Base-by-base conservation (phyloP, 805 yeast genomes). In the Metschnikowia gruessii region DNA sequence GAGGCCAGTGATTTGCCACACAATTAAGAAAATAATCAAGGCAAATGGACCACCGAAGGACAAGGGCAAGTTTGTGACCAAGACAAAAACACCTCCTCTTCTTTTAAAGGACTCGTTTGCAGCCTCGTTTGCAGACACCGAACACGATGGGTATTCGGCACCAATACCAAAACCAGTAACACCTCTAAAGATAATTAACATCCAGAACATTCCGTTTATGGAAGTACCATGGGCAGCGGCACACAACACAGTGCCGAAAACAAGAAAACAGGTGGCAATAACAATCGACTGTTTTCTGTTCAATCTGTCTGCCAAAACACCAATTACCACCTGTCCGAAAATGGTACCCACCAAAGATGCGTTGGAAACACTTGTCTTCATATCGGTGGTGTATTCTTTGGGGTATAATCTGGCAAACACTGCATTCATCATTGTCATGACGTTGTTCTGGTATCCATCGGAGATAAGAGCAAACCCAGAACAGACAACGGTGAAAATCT, bases 41-140 rank as follows among this genome's bases (percentile, higher is more conserved):
- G 88, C 86, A 60, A 86, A 79, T n/a, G 92, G 92, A 4, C 89
- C 89, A 42, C 95, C 94, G 34, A 85, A 71, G 3, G 86, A 74
- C 35, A 86, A 66, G 2, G 92, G 94, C 40, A 86, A 68, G 61
- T 86, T 86, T 15, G 92, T 85, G 28, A 82, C 84, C 62, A 86
- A 54, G 29, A 78, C 75, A 57, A 85, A 82, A 17, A 76, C 71
- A 32, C 83, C 80, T 42, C 94, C 91, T 61, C 94, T 72, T 57
- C 75, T 72, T 56, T 71, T 78, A 41, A 75, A 74, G 7, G 81
- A 74, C 57, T 85, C 89, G 60, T 84, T 83, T 10, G 88, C 86
- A 22, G 90, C 85, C 59, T 85, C 90, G 37, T 81, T 78, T 2
- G 88, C 85, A 16, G 84, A 71, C 2, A 83, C 79, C 0, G 87